Conservation (phyloP, 768 basidiomycete species). For the Asterophora parasitica region DNA sequence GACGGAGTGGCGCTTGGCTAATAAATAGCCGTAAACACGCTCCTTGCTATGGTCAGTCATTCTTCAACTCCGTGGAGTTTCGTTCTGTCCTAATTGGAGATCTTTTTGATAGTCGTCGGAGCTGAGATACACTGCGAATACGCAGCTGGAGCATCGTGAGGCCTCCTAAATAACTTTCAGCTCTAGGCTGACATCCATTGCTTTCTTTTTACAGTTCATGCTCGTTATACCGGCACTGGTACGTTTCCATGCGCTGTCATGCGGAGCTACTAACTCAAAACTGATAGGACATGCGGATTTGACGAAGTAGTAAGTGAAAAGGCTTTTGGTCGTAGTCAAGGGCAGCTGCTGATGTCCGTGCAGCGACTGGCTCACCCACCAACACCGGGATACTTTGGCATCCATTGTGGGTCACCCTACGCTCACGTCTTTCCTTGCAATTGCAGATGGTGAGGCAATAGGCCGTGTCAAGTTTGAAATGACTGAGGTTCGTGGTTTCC, state of each 20-base stretch:
- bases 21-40: conserved; percentile 30
- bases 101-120: conserved; percentile 67
- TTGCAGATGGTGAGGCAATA: conserved; percentile 92
- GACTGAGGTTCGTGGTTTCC: conserved; percentile 66
- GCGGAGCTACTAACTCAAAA: conserved; percentile 6
- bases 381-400: conserved; percentile 92
- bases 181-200: conserved; percentile 12
- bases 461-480: conserved; percentile 91
- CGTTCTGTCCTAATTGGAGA: conserved; percentile 8
- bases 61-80: conserved; percentile 5
- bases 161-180: conserved; percentile 16
- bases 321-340: conserved; percentile 6
- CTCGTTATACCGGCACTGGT: conserved; percentile 95
- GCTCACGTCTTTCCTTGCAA: conserved; percentile 78
- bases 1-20: conserved; percentile 6
- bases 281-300: conserved; percentile 86
- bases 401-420: conserved; percentile 91
- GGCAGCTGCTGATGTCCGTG: conserved; percentile 12
- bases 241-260: conserved; percentile 20
- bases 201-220: conserved; percentile 84
- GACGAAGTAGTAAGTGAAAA: conserved; percentile 79
- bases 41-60: conserved; percentile 40
- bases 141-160: conserved; percentile 91
- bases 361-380: conserved; percentile 97
- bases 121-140: conserved; percentile 92